These are phyloP conservation scores for Lithocarpus polystachyus DNA, from an alignment of 306 rosid species.

Conservation along the genomic window DNA sequence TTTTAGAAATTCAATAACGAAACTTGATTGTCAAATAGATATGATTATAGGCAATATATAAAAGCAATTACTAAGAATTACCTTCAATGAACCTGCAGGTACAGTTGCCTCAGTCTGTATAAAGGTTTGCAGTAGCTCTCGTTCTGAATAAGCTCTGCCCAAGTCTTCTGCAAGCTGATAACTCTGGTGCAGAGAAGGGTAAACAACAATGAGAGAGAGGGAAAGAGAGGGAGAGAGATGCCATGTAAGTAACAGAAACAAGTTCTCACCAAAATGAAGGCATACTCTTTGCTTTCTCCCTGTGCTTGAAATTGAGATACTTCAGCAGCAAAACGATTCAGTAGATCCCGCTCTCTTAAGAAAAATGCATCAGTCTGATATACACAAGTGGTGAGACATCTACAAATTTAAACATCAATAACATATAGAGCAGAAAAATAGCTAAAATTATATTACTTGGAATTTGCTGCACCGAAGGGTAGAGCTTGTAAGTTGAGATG, in stretches of 20 bases:
- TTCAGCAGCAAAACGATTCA: slow-evolving; percentile 69
- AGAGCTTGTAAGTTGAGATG: slow-evolving; percentile 63
- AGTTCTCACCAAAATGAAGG: slow-evolving; percentile 61
- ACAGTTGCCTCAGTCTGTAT: slow-evolving; percentile 57
- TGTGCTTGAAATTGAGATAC: slow-evolving; percentile 59
- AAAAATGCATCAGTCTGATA: slow-evolving; percentile 66
- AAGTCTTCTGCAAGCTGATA: slow-evolving; percentile 83
- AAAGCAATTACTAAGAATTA: slow-evolving; percentile 21
- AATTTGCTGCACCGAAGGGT: slow-evolving; percentile 55
- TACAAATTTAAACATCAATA: slow-evolving; percentile 7
- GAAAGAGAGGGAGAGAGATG: background rate
- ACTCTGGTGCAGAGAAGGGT: slow-evolving; percentile 48
- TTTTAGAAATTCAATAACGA: background rate
- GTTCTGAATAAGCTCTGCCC: slow-evolving; percentile 87
- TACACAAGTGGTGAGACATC: slow-evolving; percentile 26
- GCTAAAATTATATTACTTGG: slow-evolving; percentile 56
- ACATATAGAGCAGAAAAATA: background rate
- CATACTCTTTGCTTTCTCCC: slow-evolving; percentile 72
- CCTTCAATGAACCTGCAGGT: slow-evolving; percentile 65
- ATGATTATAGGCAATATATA: background rate
- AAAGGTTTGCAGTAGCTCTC: slow-evolving; percentile 54
- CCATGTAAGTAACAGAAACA: background rate
- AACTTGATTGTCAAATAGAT: background rate
- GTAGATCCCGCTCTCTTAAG: slow-evolving; percentile 82
- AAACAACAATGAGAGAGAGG: slow-evolving; percentile 14